Evolutionary conservation across 805 yeast genomes (phyloP).

Genomic region (Lipomyces starkeyi): DNA sequence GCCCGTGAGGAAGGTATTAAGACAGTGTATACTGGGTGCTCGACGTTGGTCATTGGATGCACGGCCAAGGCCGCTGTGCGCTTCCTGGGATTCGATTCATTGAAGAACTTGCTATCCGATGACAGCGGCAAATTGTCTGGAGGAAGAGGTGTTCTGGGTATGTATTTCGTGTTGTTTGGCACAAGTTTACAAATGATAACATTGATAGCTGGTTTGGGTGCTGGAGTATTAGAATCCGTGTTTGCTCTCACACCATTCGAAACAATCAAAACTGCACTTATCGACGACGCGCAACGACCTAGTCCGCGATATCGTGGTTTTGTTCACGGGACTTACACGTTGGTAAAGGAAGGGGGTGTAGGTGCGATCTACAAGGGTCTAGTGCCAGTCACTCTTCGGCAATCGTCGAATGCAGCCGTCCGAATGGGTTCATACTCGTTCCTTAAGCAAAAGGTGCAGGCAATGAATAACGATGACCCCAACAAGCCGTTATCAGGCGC

Average conservation of each 20-base stretch:
- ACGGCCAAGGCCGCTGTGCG: conserved; percentile 96
- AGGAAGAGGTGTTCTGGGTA: conserved; percentile 75
- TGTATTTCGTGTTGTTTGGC: neutral
- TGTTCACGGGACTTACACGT: conserved; percentile 64
- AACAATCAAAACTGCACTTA: conserved; percentile 92
- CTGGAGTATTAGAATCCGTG: conserved; percentile 89
- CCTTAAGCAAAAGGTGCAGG: conserved; percentile 57
- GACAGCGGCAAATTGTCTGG: conserved; percentile 87
- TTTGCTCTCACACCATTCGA: conserved; percentile 97
- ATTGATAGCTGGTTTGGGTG: conserved; percentile 85
- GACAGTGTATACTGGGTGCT: conserved; percentile 91
- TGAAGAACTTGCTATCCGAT: conserved; percentile 78
- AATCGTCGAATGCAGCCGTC: conserved; percentile 94
- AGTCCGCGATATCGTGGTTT: conserved; percentile 76
- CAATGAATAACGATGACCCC: conserved; percentile 51
- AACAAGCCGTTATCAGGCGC: conserved; percentile 75
- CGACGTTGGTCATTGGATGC: conserved; percentile 94
- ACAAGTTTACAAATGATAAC: neutral
- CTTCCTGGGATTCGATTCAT: conserved; percentile 88
- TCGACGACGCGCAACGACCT: conserved; percentile 83
- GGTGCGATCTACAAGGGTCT: conserved; percentile 87
- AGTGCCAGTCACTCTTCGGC: conserved; percentile 91
- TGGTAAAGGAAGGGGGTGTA: conserved; percentile 79
- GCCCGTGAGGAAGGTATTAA: conserved; percentile 79
- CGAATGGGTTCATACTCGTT: conserved; percentile 91